phyloP scores from a whole-genome alignment of 2,329 filamentous ascomycete species.

The Talaromyces sp. region DNA sequence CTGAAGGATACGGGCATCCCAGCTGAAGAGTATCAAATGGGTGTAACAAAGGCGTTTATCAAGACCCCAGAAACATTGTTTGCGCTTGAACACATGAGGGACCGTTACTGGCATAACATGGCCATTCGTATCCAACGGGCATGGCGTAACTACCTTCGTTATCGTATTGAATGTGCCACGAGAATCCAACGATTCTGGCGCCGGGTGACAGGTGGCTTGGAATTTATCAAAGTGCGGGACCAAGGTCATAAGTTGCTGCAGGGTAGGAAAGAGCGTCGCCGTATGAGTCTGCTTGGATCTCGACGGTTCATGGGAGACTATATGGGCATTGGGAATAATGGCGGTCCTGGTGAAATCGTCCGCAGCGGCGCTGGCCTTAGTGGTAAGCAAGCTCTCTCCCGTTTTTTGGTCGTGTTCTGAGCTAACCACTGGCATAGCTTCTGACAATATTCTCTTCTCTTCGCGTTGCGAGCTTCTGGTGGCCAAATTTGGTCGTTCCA shows the following conservation, averaged over 20 bases:
- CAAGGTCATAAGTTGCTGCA: conserved; percentile 77
- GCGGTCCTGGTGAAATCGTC: conserved; percentile 75
- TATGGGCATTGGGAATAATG: conserved; percentile 74
- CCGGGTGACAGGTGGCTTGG: conserved; percentile 82
- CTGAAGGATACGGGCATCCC: conserved; percentile 95
- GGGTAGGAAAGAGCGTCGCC: conserved; percentile 81
- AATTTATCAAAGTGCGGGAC: conserved; percentile 82
- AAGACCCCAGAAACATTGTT: conserved; percentile 97
- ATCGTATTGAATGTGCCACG: conserved; percentile 85
- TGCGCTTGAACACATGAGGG: conserved; percentile 93
- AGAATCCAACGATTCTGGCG: conserved; percentile 95
- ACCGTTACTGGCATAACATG: conserved; percentile 99
- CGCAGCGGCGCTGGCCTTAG: conserved; percentile 67
- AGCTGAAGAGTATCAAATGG: conserved; percentile 92
- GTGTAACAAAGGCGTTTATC: conserved; percentile 94
- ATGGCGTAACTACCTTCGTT: conserved; percentile 93
- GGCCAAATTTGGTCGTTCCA: conserved; percentile 92
- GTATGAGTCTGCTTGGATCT: conserved; percentile 86
- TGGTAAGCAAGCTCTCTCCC: conserved; percentile 42
- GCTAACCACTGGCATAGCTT: conserved; percentile 23
- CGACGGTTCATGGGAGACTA: conserved; percentile 94
- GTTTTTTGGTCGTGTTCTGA: not conserved
- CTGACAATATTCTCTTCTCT: conserved; percentile 77
- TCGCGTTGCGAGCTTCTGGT: conserved; percentile 86
- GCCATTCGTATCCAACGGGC: conserved; percentile 94